Conservation (phyloP, 192 early-diverging fungal genomes). For the Backusella westeae region DNA sequence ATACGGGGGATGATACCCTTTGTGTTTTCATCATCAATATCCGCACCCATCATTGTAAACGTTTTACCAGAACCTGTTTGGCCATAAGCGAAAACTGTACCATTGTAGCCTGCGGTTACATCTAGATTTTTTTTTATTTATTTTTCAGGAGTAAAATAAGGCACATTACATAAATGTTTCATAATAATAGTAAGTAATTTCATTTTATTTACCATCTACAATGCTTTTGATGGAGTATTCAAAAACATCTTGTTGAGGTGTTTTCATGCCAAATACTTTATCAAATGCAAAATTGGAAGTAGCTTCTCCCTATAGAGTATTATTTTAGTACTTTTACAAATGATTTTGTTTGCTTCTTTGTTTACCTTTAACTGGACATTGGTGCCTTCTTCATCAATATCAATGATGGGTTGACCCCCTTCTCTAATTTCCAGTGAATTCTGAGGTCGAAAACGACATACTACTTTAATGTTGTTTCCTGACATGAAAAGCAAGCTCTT, state of each 20-base stretch:
- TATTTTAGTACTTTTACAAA: background rate
- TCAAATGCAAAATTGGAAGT: constrained; percentile 84
- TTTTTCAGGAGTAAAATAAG: background rate
- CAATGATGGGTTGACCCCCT: constrained; percentile 85
- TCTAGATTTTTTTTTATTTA: background rate
- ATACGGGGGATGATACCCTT: constrained; percentile 98
- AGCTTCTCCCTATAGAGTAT: constrained; percentile 5
- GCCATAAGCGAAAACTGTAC: constrained; percentile 99
- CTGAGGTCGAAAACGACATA: constrained; percentile 96
- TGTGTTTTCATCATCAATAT: constrained; percentile 87
- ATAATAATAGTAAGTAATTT: background rate
- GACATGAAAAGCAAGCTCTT: constrained; percentile 40
- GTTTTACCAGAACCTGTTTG: constrained; percentile 99
- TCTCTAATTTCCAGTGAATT: constrained; percentile 90
- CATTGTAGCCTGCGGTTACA: constrained; percentile 83
- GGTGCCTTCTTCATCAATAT: constrained; percentile 74
- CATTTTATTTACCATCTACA: constrained; percentile 70
- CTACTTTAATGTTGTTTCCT: constrained; percentile 91
- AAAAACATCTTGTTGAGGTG: constrained; percentile 83
- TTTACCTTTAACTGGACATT: constrained; percentile 43
- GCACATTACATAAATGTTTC: background rate
- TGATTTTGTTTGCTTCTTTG: constrained; percentile 48
- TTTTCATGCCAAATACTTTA: constrained; percentile 81
- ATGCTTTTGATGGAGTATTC: constrained; percentile 89
- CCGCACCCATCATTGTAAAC: constrained; percentile 95